Evolutionary conservation across 2,329 filamentous ascomycete species (phyloP), one percentile per base, ranked within the genome.

Genomic region (Cytospora paraplurivora): DNA sequence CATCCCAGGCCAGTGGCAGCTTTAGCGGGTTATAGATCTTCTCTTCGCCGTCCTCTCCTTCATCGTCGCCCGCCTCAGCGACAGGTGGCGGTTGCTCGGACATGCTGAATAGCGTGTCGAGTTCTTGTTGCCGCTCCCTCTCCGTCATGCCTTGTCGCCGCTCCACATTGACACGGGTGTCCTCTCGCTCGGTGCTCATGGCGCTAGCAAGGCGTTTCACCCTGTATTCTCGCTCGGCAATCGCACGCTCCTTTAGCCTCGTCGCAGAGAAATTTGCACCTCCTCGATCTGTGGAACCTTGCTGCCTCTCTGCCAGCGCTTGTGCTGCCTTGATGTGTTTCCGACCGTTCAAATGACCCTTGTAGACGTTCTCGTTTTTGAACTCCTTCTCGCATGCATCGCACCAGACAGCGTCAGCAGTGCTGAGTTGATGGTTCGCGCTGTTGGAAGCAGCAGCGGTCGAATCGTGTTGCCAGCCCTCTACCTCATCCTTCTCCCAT

Each of bases 81-180:
- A 69, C 74, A 68, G 73, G 73, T 58, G 71, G 66, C 13, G 72
- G 71, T 5, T 82, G 78, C 69, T 90, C 86, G 0, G 85, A 71
- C 49, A 77, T 69, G 68, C 76, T 84, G 75, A 93, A 92, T 15
- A 97, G 79, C 52, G 93, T 93, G 61, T 97, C 93, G 13, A 97
- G 84, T 75, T 99, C 96, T 76, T 96, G 92, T 72, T 96, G 91
- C 15, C 95, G 89, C 76, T 99, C 95, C 37, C 93, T 88, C 73
- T 98, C 94, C 3, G 95, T 99, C 93, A 99, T 97, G 68, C 94
- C 94, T 74, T 96, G 92, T 76, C 92, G 95, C 58, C 95, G 90
- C 82, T 99, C 96, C 12, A 98, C 93, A 72, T 99, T 98, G 70
- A 95, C 89, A 56, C 91, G 86, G 0, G 95, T 98, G 72, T 97